phyloP scores from a whole-genome alignment of 108 stramenopile species.

The Fistulifera solaris region DNA sequence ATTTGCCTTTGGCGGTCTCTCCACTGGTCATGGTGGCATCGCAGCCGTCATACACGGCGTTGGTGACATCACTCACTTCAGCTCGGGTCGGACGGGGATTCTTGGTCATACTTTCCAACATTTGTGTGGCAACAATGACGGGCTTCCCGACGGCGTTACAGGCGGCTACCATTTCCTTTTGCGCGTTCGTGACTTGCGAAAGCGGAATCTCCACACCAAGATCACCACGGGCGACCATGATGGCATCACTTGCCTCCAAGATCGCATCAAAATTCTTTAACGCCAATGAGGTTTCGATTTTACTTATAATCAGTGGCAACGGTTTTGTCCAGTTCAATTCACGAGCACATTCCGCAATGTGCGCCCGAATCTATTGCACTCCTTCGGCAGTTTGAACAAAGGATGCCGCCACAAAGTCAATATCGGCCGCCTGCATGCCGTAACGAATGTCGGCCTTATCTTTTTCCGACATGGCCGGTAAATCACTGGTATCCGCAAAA shows the following conservation, averaged over 20 bases:
- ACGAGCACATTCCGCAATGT: conserved; percentile 63
- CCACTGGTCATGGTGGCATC: conserved; percentile 97
- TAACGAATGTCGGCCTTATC: conserved; percentile 82
- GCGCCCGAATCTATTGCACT: conserved; percentile 72
- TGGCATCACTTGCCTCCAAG: conserved; percentile 75
- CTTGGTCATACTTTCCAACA: conserved; percentile 96
- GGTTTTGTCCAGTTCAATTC: conserved; percentile 55
- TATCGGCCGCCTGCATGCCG: conserved; percentile 72
- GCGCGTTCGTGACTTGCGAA: conserved; percentile 90
- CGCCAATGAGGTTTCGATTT: conserved; percentile 75
- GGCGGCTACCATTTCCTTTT: conserved; percentile 96
- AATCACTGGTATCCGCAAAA: conserved; percentile 73
- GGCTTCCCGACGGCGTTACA: conserved; percentile 89
- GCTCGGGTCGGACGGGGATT: conserved; percentile 97
- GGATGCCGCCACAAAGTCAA: conserved; percentile 87
- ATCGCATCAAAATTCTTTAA: conserved; percentile 86
- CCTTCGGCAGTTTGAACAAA: conserved; percentile 83
- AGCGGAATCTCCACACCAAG: conserved; percentile 91
- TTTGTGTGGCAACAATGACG: conserved; percentile 98
- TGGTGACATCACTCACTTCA: conserved; percentile 96
- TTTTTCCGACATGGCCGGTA: conserved; percentile 86
- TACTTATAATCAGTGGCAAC: conserved; percentile 76
- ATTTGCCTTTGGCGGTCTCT: conserved; percentile 97
- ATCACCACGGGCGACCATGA: conserved; percentile 86
- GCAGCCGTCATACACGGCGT: conserved; percentile 98